These are phyloP conservation scores for Tolypocladium ovalisporum DNA, from an alignment of 2,329 filamentous ascomycete species.

Conservation along the genomic window DNA sequence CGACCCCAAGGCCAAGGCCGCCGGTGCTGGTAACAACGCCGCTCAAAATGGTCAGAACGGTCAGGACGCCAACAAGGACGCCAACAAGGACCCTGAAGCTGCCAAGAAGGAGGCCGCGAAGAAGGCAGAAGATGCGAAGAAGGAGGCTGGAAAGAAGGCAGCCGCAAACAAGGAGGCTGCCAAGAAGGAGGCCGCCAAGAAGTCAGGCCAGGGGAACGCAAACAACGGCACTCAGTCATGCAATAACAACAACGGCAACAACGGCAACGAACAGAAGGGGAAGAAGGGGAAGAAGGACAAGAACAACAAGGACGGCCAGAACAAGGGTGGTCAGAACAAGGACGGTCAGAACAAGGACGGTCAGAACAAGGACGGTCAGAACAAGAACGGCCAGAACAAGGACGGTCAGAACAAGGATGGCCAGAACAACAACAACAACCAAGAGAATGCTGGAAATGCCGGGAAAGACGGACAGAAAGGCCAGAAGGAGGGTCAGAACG, in stretches of 20 bases:
- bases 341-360: not conserved
- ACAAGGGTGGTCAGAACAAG: not conserved
- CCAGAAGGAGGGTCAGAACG: not conserved
- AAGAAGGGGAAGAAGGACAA: not conserved
- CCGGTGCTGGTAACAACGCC: not conserved
- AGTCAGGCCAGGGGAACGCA: not conserved
- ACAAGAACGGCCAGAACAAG: not conserved
- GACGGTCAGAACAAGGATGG: not conserved
- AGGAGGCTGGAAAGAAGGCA: not conserved
- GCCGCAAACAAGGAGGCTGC: not conserved
- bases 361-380: not conserved
- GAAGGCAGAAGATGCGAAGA: not conserved
- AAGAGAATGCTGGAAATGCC: not conserved
- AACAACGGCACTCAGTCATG: not conserved
- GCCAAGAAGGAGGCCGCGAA: not conserved
- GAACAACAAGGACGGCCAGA: not conserved
- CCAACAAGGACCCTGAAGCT: not conserved
- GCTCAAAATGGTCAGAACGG: not conserved
- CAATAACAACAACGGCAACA: not conserved
- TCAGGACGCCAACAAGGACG: not conserved
- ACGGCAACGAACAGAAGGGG: not conserved
- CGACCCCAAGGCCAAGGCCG: constrained; percentile 5
- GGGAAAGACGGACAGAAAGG: not conserved
- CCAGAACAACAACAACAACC: not conserved
- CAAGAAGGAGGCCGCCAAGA: not conserved